Evolutionary conservation across 495 filamentous ascomycete species (phyloP), one percentile per base, ranked within the genome.

Genomic region (Xylaria bambusicola): DNA sequence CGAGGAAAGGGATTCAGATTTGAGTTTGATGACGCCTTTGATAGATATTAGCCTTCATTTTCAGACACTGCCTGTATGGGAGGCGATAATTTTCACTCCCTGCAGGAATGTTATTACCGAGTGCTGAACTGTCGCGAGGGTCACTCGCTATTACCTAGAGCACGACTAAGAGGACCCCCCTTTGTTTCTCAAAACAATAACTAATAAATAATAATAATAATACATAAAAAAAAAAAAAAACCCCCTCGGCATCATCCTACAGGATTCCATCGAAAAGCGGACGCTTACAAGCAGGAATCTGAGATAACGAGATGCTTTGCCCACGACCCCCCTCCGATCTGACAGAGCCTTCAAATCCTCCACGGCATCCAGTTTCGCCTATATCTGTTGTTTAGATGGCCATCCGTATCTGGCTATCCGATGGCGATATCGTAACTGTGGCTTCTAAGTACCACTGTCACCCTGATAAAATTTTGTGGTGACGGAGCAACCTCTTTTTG

Each of bases 171-270:
- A n/a, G n/a, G n/a, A n/a, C n/a, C n/a, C n/a, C n/a, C n/a, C n/a
- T n/a, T n/a, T n/a, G n/a, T n/a, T n/a, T n/a, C n/a, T n/a, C n/a
- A n/a, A n/a, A n/a, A n/a, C n/a, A n/a, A n/a, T n/a, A n/a, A n/a
- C n/a, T n/a, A n/a, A n/a, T n/a, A n/a, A n/a, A n/a, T n/a, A n/a
- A n/a, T n/a, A n/a, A n/a, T n/a, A n/a, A n/a, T n/a, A n/a, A n/a
- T n/a, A n/a, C n/a, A n/a, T n/a, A n/a, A n/a, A n/a, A n/a, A n/a
- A n/a, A n/a, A n/a, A 20, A 31, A 50, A 40, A 31, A 20, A 27
- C 55, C 31, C 44, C 15, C n/a, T 47, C 4, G 35, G 29, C 26
- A 27, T 31, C 55, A 27, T 58, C 55, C 53, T 56, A 45, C 41
- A 56, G 27, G 52, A 44, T 29, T 54, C 24, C 10, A 20, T 42